Evolutionary conservation across 2,329 filamentous ascomycete species (phyloP).

Genomic region (Alternaria arbusti): DNA sequence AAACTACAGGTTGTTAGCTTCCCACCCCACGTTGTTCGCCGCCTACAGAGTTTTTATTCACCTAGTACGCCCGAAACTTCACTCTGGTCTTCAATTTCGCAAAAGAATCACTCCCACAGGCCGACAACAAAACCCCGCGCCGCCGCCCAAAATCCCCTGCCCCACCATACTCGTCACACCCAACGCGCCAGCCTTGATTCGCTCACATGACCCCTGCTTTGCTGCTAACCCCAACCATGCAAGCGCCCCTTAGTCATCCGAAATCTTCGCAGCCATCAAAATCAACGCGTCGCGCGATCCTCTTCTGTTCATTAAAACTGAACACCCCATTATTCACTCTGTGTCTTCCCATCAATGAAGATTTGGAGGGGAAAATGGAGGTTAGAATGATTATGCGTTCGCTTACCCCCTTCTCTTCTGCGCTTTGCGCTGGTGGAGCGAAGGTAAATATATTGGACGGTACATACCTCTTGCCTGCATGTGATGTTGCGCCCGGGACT

Average conservation of each 20-base stretch:
- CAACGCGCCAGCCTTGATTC: conserved; percentile 26
- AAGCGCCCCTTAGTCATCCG: conserved; percentile 37
- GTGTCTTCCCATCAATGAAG: conserved; percentile 63
- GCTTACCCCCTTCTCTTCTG: conserved; percentile 65
- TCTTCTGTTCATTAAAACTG: conserved; percentile 47
- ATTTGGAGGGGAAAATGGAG: conserved; percentile 73
- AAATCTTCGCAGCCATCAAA: conserved; percentile 20
- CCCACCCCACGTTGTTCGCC: not conserved
- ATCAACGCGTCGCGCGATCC: conserved; percentile 21
- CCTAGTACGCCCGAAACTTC: not conserved
- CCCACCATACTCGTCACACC: conserved; percentile 22
- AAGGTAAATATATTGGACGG: conserved; percentile 56
- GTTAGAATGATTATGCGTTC: conserved; percentile 59
- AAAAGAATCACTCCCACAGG: conserved; percentile 18
- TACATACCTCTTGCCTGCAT: conserved; percentile 40
- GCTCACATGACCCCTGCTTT: not conserved
- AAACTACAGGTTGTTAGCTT: conserved; percentile 14
- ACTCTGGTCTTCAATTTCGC: not conserved
- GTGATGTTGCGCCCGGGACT: not conserved
- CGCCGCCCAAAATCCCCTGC: conserved; percentile 21
- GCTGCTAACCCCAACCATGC: conserved; percentile 3
- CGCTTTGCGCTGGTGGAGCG: conserved; percentile 47
- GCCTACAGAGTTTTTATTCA: not conserved
- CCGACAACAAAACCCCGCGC: conserved; percentile 16
- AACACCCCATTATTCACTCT: conserved; percentile 69